Conservation (phyloP, 2,329 filamentous ascomycete species). For the Amauroascus niger region DNA sequence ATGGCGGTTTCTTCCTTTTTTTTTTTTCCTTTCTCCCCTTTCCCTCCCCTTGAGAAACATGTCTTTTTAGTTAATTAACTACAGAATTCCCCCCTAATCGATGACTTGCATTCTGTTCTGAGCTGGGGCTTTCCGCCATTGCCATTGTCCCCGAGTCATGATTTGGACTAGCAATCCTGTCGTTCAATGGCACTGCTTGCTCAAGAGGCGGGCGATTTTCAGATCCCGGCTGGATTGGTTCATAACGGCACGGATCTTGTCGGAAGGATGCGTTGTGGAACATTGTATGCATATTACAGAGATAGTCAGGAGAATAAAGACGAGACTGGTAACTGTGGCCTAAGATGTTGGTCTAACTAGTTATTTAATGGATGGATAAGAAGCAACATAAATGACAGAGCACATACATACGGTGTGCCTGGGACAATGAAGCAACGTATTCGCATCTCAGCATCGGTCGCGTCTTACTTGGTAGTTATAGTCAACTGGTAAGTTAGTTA, state of each 20-base stretch:
- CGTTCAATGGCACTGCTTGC: too few species aligned
- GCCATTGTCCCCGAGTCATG: too few species aligned
- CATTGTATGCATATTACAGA: neutral
- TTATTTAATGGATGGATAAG: too few species aligned
- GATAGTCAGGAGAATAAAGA: neutral
- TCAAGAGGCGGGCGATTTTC: too few species aligned
- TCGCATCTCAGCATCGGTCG: too few species aligned
- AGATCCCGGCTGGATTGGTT: neutral
- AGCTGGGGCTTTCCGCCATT: neutral
- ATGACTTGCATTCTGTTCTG: neutral
- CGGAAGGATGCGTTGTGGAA: neutral
- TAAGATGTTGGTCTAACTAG: too few species aligned
- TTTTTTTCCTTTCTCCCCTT: neutral
- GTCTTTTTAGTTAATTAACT: constrained; percentile 10
- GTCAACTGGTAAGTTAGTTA: too few species aligned
- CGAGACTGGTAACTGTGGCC: neutral
- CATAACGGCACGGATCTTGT: neutral
- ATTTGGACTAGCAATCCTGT: too few species aligned
- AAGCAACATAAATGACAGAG: too few species aligned
- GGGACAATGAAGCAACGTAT: too few species aligned
- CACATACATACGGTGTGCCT: too few species aligned
- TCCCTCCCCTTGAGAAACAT: constrained; percentile 7
- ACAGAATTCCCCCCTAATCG: neutral
- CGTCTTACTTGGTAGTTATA: too few species aligned
- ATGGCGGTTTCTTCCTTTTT: neutral